Evolutionary conservation across 2,329 filamentous ascomycete genomes (phyloP), one percentile per base, ranked within the genome.

Genomic region (Gyromitra esculenta): DNA sequence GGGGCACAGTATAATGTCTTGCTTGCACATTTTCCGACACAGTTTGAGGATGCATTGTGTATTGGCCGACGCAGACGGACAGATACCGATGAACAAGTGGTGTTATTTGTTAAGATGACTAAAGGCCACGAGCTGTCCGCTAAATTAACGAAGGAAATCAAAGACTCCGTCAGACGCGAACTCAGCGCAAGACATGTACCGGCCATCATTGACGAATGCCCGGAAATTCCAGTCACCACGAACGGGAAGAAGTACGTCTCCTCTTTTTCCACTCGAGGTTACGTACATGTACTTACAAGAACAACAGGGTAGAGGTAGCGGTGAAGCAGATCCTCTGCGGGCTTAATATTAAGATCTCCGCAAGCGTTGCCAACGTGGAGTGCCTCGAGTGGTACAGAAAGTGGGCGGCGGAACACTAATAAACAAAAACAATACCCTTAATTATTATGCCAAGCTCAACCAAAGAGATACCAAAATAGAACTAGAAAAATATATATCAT

Each of bases 241-340:
- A 99, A 99, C 82, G 95, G 95, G 68, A 99, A 99, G 86, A 99
- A 98, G 90, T 92, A 84, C 85, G 90, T 62, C n/a, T 13, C n/a
- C 6, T 35, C 43, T 52, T 43, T 3, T 35, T 57, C 43, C 4
- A 21, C 21, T 9, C 52, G 62, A 59, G 57, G 41, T 62, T 65
- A 56, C 25, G 45, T 4, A 39, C 25, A n/a, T 8, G 11, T 60
- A 79, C 81, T 69, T 81, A 66, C 6, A 31, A 31, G 25, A 4
- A 41, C 59, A 2, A 45, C 50, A 92, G 91, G 84, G 93, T 99
- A 76, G 95, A 99, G 83, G 94, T 96, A 62, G 93, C 93, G 0
- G 95, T 98, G 5, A 98, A 98, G 86, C 94, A 97, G 84, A 97
- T 98, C 57, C 85, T 99, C 0, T 97, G 93, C 37, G 95, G 94